Evolutionary conservation across 768 basidiomycete species (phyloP).

Genomic region (Termitomyces eurrhizus): DNA sequence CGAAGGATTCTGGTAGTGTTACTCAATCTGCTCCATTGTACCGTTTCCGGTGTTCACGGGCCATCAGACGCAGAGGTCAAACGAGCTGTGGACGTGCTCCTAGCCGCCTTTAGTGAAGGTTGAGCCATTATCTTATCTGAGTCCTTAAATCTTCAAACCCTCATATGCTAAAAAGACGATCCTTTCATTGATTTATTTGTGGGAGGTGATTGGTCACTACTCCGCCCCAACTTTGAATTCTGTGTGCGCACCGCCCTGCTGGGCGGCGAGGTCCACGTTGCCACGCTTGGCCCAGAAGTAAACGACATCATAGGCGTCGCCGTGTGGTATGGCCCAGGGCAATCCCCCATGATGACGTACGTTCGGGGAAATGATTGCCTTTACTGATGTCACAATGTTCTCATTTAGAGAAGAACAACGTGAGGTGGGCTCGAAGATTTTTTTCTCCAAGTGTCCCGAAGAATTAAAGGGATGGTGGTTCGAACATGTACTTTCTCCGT

Average conservation of each 20-base stretch:
- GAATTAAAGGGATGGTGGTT: conserved; percentile 25
- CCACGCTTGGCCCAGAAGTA: conserved; percentile 17
- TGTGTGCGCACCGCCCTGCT: conserved; percentile 20
- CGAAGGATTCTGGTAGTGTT: conserved; percentile 10
- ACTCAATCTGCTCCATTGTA: not conserved
- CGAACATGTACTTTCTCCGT: conserved; percentile 17
- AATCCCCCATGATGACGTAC: conserved; percentile 20
- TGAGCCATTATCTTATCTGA: not conserved
- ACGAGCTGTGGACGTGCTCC: conserved; percentile 6
- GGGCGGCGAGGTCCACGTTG: conserved; percentile 25
- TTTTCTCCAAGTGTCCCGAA: conserved; percentile 17
- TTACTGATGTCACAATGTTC: not conserved
- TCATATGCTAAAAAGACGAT: conserved; percentile 12
- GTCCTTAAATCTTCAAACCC: not conserved
- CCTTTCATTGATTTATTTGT: conserved; percentile 15
- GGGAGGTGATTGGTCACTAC: conserved; percentile 18
- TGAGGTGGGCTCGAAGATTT: conserved; percentile 23
- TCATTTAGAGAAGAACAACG: conserved; percentile 22
- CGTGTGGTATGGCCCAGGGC: conserved; percentile 28
- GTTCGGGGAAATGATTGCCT: not conserved
- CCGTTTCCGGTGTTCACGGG: not conserved
- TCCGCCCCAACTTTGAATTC: conserved; percentile 13
- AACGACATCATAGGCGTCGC: conserved; percentile 27
- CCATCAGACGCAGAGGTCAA: conserved; percentile 10
- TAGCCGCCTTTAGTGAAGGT: conserved; percentile 15